Base-by-base conservation (phyloP, 2,329 filamentous ascomycete genomes). In the Pseudocercospora fuligena region DNA sequence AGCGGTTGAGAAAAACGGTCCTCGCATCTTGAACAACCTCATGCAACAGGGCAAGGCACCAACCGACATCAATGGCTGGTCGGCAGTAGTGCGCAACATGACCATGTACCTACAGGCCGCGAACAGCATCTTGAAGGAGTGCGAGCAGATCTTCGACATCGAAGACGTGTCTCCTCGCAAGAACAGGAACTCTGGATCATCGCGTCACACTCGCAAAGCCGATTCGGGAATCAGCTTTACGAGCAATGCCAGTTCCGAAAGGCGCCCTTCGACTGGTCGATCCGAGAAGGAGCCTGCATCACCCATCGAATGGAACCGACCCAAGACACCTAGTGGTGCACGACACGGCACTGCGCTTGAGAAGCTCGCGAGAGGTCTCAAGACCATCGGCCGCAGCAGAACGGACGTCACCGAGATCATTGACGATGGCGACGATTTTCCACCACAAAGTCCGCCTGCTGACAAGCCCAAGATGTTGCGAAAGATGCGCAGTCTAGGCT, bases 141-240 rank as follows among this genome's bases (percentile, higher is more conserved):
- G 87, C 73, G 73, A 78, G 23, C 79, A 84, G 58, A 82, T 88
- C 59, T 81, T 76, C 56, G 80, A 81, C 47, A 80, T 80, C 5
- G 74, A 80, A 36, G 79, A 79, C 68, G 74, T 81, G 54, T 69
- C 73, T 25, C 69, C 70, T 19, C 64, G 62, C 23, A 70, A 66
- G 60, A 66, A 70, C 46, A 54, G 66, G 8, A 63, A 70, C 19
- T 64, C 68, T 0, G 66, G 63, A 3, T 53, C 61, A n/a, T 65
- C 57, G 23, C 78, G 80, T 62, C 84, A 84, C 72, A 79, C 80
- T 43, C 83, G 87, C 72, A 89, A 89, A 77, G 85, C 85, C 23
- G 88, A 90, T 74, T 90, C 88, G 2, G 88, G 88, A 21, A 85
- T 89, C 66, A 89, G 87, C 76, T 88, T 89, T 72, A 82, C 80